Evolutionary conservation across 495 filamentous ascomycete species (phyloP), one percentile per base, ranked within the genome.

Genomic region (Talaromyces thailandensis): DNA sequence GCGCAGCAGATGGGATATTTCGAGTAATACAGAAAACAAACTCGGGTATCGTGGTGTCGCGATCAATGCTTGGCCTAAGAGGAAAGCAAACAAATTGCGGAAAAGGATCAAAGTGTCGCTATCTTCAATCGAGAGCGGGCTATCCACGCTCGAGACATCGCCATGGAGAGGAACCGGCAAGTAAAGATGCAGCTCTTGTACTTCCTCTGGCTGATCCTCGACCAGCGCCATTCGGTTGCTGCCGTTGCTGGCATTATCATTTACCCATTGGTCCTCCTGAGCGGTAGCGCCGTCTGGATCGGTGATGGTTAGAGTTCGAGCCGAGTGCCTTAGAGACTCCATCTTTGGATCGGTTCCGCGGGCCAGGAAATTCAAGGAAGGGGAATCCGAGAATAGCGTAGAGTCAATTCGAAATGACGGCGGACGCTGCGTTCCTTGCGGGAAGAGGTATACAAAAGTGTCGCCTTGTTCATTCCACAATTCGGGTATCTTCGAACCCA

Each of bases 71-170:
- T 92, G 86, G 45, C 86, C 88, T 7, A 85, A 81, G 9, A 98
- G 77, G 66, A 98, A 93, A 2, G 94, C 91, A 70, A 98, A 96
- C 58, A 96, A 74, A 68, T 98, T 98, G 23, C 94, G 86, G 59
- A 90, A 87, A 4, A 88, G 82, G 28, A 97, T 76, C 4, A 97
- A 77, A 0, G 77, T 81, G 66, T 88, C 89, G 18, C 84, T 77
- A 57, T 93, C 89, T 56, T 81, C 79, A 6, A 78, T 67, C 1
- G 75, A 77, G 18, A 80, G 73, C 25, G 56, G 73, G 43, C 66
- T 73, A 62, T 64, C 68, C 3, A 77, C 66, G 18, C 65, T 75
- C 26, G 78, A 77, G 1, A 81, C 73, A 60, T 81, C 80, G 40
- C 73, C 73, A 64, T 83, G 79, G 7, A 84, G 70, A 12, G 77